phyloP scores from a whole-genome alignment of 257 asterid species.

The Cynanchum wilfordii region DNA sequence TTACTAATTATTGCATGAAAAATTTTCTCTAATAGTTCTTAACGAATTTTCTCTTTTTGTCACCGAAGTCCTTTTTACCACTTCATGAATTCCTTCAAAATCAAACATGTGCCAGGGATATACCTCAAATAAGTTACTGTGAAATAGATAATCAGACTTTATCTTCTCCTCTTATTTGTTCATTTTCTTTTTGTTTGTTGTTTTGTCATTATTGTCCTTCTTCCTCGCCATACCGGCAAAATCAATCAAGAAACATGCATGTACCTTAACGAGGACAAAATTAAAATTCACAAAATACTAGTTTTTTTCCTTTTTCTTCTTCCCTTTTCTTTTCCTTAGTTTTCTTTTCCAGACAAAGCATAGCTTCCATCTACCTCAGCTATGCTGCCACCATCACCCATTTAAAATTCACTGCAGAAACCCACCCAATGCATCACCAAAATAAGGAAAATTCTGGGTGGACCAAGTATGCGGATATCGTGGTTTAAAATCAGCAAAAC shows the following conservation, averaged over 20 bases:
- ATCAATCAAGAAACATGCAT: not conserved
- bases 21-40: no score
- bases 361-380: not conserved
- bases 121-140: no score
- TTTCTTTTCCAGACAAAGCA: not conserved
- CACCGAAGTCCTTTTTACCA: no score
- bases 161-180: not conserved
- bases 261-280: not conserved
- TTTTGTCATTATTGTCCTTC: not conserved
- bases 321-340: not conserved
- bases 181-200: not conserved
- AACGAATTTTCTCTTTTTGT: no score
- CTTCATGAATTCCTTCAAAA: no score
- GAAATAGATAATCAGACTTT: no score
- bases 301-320: not conserved
- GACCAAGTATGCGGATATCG: no score
- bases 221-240: not conserved
- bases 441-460: not conserved
- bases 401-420: not conserved
- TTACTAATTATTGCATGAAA: no score
- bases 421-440: constrained; percentile 23
- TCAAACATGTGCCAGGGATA: no score
- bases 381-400: not conserved
- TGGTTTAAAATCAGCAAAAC: no score
- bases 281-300: no score